Base-by-base conservation (phyloP, 345 rosid species). In the Laguncularia racemosa region DNA sequence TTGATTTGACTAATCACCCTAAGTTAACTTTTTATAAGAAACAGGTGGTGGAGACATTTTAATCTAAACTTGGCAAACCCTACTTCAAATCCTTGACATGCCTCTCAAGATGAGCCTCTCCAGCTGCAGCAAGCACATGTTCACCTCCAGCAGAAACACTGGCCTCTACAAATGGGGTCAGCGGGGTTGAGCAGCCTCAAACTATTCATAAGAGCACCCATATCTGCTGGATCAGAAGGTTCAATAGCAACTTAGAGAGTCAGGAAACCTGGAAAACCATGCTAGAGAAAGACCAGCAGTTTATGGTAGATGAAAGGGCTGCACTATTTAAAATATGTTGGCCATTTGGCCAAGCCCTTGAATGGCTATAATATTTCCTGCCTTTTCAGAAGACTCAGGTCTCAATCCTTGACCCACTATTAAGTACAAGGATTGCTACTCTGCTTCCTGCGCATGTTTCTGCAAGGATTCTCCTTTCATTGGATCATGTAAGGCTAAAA, bases 391-490 rank as follows among this genome's bases (percentile, higher is more conserved):
- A 17, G 83, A 71, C 23, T 86, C 91, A 1, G 91, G 95, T 64
- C 52, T 85, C 64, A 92, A 70, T 47, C 93, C 96, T 68, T 92
- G 97, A 58, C 98, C 96, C 97, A 89, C 89, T 97, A 89, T 92
- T 59, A 92, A 74, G 83, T 92, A 92, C 44, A 89, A 69, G 9
- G 95, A 86, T 20, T 86, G 93, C 52, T 89, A 66, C 68, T 83
- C 89, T 53, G 96, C 97, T 74, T 80, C 89, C 71, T 89, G 97
- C 57, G 85, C 59, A 50, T 89, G 89, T 70, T 83, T 92, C 54
- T 86, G 97, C 72, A 73, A 69, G 3, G 87, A 80, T 44, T 89
- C 95, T 4, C 56, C 73, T 63, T 75, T 86, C 16, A 77, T 76
- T 50, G 97, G 97, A 72, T 92, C 97, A 69, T 92, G 83, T 45